Percentiles rank a stretch among this genome's conserved stretches.
Evolutionary conservation across 805 yeast genomes (phyloP).

Genomic region (Sugiyamaella mastotermitis): DNA sequence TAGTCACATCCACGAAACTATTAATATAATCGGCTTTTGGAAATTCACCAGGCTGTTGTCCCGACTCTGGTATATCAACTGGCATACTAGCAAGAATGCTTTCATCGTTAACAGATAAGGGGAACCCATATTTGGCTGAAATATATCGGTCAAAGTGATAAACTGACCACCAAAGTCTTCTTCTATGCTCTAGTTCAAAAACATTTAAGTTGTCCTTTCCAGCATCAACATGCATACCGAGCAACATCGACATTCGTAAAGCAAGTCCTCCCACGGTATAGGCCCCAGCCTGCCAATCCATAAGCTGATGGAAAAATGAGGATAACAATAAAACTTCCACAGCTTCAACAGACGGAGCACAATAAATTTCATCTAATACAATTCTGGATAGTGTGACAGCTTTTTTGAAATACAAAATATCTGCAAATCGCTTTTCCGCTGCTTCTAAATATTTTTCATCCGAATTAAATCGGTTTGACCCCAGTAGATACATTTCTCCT

Average conservation of each 20-base stretch:
- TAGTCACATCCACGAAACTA: conserved; percentile 19
- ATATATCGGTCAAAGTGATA: conserved; percentile 19
- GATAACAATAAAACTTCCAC: conserved; percentile 19
- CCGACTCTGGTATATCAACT: conserved; percentile 4
- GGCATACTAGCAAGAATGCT: conserved; percentile 17
- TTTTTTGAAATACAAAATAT: conserved; percentile 13
- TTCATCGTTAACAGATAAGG: conserved; percentile 18
- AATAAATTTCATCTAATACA: conserved; percentile 14
- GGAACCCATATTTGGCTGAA: conserved; percentile 22
- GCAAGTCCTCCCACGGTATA: conserved; percentile 17
- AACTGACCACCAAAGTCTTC: conserved; percentile 24
- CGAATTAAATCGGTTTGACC: conserved; percentile 1
- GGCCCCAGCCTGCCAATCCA: conserved; percentile 16
- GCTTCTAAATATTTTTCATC: no score
- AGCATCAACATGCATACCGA: conserved; percentile 21
- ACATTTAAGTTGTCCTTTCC: conserved; percentile 7
- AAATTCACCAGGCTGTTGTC: conserved; percentile 11
- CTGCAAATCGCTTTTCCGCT: conserved; percentile 12
- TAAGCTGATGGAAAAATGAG: conserved; percentile 19
- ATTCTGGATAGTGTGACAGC: conserved; percentile 13
- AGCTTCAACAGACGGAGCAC: conserved; percentile 9
- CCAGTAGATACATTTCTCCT: conserved; percentile 21
- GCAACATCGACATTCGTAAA: conserved; percentile 15
- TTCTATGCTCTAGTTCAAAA: conserved; percentile 20
- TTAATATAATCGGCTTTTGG: conserved; percentile 17